Evolutionary conservation across 2,329 filamentous ascomycete genomes (phyloP).

Genomic region (Fusarium oligoseptatum): DNA sequence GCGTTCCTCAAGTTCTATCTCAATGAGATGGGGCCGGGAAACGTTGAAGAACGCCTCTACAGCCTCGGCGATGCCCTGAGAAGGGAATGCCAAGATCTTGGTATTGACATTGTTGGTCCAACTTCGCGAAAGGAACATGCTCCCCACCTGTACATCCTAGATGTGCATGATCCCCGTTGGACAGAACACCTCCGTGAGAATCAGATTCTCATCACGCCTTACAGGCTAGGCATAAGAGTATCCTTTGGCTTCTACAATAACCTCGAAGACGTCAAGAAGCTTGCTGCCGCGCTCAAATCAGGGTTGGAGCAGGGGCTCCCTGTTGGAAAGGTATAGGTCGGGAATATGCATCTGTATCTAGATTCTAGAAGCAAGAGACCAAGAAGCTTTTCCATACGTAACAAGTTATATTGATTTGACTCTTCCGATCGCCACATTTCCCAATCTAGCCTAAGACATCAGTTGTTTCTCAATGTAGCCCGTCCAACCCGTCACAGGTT

Average conservation of each 20-base stretch:
- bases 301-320: neutral
- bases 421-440: too few species aligned
- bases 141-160: neutral
- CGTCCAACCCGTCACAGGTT: too few species aligned
- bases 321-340: neutral
- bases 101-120: neutral
- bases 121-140: constrained; percentile 1
- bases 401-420: too few species aligned
- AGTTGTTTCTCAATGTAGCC: too few species aligned
- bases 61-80: neutral
- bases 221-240: neutral
- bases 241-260: constrained; percentile 2
- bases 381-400: too few species aligned
- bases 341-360: neutral
- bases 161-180: neutral
- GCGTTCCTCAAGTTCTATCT: neutral
- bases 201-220: neutral
- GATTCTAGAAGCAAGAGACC: too few species aligned
- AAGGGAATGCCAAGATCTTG: neutral
- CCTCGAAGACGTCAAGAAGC: neutral
- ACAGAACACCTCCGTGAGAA: neutral
- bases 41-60: neutral
- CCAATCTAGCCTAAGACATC: too few species aligned
- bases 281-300: neutral
- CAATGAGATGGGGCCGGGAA: neutral